Base-by-base conservation (phyloP, 805 yeast species). In the Grigorovia yakushimaensis region DNA sequence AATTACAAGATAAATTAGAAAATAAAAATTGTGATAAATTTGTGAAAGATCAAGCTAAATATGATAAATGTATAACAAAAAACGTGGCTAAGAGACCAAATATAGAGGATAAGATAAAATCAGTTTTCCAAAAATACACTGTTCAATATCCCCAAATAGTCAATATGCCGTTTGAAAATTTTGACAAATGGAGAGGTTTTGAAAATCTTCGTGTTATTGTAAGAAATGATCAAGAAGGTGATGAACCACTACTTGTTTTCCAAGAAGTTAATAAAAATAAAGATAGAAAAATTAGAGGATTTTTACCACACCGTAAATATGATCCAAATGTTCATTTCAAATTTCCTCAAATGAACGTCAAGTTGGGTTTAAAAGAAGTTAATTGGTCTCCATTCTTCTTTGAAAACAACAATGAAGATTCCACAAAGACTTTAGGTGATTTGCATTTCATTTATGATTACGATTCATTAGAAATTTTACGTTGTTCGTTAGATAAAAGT, bases 11-110 rank as follows among this genome's bases (percentile, higher is more conserved):
- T 40, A 45, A 41, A 24, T 54, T 60, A 35, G 63, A 59, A 22
- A 35, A 15, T 22, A 24, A 55, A 1, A 49, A 54, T 17, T 63
- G 65, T 27, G 63, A 61, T 17, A 47, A 51, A 24, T 53, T 64
- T 19, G 13, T 51, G 13, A 19, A 22, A 13, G 24, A 39, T 39
- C 6, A 10, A 20, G 5, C n/a, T 9, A 22, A 15, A 20, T 20
- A 20, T 17, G 56, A 58, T 13, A 41, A 51, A 5, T 55, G 62
- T 55, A 58, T 54, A 10, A 57, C 56, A 1, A 49, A 54, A 10
- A 46, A 47, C 17, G 41, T 48, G 40, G 57, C 19, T 47, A 44
- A 10, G 47, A 45, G 40, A 56, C 64, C 54, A 7, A 44, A 50
- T 5, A 44, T 45, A 7, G 44, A 47, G 19, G 36, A 37, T 39